phyloP scores from a whole-genome alignment of 225 moss, liverwort and hornwort genomes.

The Thuidium tamariscinum region DNA sequence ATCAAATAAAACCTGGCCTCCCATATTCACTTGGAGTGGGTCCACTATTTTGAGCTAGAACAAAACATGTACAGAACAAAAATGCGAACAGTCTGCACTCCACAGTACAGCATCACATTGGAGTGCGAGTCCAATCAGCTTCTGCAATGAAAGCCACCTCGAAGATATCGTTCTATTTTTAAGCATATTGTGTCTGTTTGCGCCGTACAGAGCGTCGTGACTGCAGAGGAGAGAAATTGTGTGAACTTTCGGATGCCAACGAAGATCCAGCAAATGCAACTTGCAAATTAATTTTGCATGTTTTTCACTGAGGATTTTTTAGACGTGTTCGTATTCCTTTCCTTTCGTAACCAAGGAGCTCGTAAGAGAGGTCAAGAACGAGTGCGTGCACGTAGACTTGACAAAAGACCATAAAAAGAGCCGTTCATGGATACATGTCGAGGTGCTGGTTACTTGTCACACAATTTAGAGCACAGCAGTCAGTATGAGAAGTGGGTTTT shows the following conservation, averaged over 20 bases:
- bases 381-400: not conserved
- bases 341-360: too few species aligned
- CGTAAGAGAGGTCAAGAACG: not conserved
- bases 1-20: not conserved
- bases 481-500: not conserved
- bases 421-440: not conserved
- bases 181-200: not conserved
- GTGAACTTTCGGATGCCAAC: not conserved
- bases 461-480: not conserved
- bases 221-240: not conserved
- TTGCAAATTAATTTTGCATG: not conserved
- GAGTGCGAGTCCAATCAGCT: not conserved
- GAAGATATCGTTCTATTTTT: not conserved
- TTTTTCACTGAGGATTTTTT: not conserved
- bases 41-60: not conserved
- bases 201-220: not conserved
- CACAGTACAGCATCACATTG: too few species aligned
- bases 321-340: not conserved
- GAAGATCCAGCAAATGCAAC: not conserved
- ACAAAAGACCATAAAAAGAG: not conserved
- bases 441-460: not conserved
- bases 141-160: not conserved
- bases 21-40: not conserved
- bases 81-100: not conserved
- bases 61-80: not conserved